Percentiles rank a stretch among this genome's conserved stretches.
Conservation (phyloP, 164 flowering plant genomes). For the Chimonanthus salicifolius region DNA sequence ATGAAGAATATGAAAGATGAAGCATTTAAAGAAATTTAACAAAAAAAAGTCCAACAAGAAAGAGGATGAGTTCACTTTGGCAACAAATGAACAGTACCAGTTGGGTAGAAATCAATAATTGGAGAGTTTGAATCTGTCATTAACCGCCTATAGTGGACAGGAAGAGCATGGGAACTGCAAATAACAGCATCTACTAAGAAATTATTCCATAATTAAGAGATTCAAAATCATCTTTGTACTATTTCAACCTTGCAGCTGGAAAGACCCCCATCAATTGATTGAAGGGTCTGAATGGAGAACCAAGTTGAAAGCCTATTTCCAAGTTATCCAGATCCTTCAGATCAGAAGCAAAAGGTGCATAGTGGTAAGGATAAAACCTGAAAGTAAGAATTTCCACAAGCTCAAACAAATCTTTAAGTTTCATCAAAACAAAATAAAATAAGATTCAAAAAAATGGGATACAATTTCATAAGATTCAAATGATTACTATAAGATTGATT, state of each 20-base stretch:
- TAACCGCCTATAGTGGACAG: constrained; percentile 65
- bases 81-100: constrained; percentile 37
- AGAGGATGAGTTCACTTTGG: not conserved
- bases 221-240: constrained; percentile 3
- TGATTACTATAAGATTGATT: too few relatives aligned
- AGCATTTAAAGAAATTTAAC: not conserved
- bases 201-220: not conserved
- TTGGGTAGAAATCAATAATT: constrained; percentile 90
- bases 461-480: too few relatives aligned
- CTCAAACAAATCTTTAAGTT: not conserved
- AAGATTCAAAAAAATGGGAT: too few relatives aligned
- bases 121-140: constrained; percentile 92
- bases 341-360: constrained; percentile 99
- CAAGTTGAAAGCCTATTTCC: constrained; percentile 68
- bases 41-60: not conserved
- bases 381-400: not conserved
- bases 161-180: constrained; percentile 94
- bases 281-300: constrained; percentile 93
- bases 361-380: constrained; percentile 98
- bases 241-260: constrained; percentile 90
- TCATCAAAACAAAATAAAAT: too few relatives aligned
- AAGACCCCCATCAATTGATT: constrained; percentile 93
- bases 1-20: not conserved
- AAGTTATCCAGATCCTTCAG: constrained; percentile 68
- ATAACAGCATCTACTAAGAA: constrained; percentile 6